Evolutionary conservation across 192 early-diverging fungal genomes (phyloP), one percentile per base, ranked within the genome.

Genomic region (Dispira simplex): DNA sequence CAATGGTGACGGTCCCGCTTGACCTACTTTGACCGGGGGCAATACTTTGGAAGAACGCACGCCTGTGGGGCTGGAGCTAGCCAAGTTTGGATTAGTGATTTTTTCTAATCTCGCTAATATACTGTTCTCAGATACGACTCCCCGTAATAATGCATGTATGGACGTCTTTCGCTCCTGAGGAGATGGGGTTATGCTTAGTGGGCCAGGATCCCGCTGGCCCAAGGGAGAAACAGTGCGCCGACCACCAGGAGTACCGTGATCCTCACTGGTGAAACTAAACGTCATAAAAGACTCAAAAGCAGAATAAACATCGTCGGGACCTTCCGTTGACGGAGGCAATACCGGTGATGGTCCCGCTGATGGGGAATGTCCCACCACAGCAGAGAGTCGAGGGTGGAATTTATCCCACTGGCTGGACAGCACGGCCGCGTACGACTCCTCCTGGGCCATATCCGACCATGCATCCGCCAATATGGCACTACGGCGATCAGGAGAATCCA

Each of bases 261-360:
- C 14, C 32, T 60, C 58, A 13, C 18, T 44, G 58, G 21, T 60
- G 44, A 60, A 60, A 21, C 58, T 60, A 44, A 60, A 60, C 18
- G 26, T 27, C 58, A 60, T 60, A 60, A 60, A 60, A 1, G 58
- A 60, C 32, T 60, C 58, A 27, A 60, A 60, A 8, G 6, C 58
- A 44, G 58, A n/a, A 16, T 44, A 60, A 2, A 0, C 32, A 44
- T 60, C 58, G 8, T 44, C 58, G 39, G 11, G n/a, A 26, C 0
- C 18, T 16, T 51, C 18, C 18, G 18, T 51, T 20, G 48, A 20
- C 1, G 48, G 48, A 3, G 18, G 48, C 21, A 20, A 23, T 51
- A 23, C 54, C 23, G 20, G 54, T 56, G 27, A 56, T 56, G 54
- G 54, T 56, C 18, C 18, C 1, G 16, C 48, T 1, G 48, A 51